Base-by-base conservation (phyloP, 2,329 filamentous ascomycete genomes). In the Chaetothyriales sp. region DNA sequence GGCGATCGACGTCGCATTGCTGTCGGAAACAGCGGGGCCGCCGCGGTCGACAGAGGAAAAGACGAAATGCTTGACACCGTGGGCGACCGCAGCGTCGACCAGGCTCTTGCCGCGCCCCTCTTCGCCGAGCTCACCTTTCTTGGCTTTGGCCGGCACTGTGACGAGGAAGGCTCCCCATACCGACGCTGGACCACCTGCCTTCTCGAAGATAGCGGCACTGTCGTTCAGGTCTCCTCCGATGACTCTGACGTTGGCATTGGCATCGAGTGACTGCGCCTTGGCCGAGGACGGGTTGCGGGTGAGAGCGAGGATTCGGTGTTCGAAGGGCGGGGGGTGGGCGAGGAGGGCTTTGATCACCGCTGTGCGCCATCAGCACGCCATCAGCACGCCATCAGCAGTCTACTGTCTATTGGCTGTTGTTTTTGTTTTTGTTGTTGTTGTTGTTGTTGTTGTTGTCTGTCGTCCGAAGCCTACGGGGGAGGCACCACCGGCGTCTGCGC, bases 111-210 rank as follows among this genome's bases (percentile, higher is more conserved):
- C 81, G 63, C 85, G 79, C 1, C 58, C 54, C 55, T 77, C 71
- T 64, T 78, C 75, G 67, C 63, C 7, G 13, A 51, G 45, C 43
- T 55, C 51, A 8, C 48, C 40, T 67, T 75, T 62, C 20, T 63
- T 63, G 8, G 67, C 67, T 53, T 65, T 55, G 2, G 47, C 22
- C 29, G 65, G 46, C 55, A 78, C 69, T 65, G 81, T 78, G 0
- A 85, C 78, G 19, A 74, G 78, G 65, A 77, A 84, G 5, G 83
- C 78, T 2, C 78, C 78, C 73, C 75, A 79, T 52, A 81, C 71
- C 22, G 22, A 25, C 22, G 22, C 22, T 1, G 70, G 66, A 0
- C 64, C 62, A 33, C 67, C 65, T 5, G 71, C 73, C 25, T 67
- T 66, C 33, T 65, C 57, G 58, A 83, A 82, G 18, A 82, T 71